phyloP scores from a whole-genome alignment of 176 grass and related monocot species.

The Rhynchospora breviuscula region DNA sequence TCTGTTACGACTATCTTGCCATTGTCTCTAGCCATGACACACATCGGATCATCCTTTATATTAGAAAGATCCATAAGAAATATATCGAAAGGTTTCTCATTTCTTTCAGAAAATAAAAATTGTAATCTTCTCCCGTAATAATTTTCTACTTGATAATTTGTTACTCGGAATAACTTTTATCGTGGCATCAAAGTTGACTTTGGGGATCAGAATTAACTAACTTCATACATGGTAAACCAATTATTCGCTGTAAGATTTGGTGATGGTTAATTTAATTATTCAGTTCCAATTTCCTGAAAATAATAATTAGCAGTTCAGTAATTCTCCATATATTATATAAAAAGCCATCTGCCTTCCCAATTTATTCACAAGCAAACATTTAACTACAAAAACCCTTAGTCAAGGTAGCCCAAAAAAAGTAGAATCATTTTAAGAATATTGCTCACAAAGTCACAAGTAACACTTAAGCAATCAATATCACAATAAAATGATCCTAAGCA shows the following conservation, averaged over 20 bases:
- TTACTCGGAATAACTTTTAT: not conserved
- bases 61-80: not conserved
- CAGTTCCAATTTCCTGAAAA: not conserved
- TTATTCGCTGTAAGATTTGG: not conserved
- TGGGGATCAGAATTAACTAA: not conserved
- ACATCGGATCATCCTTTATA: slow-evolving; percentile 61
- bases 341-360: not conserved
- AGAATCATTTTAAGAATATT: not conserved
- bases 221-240: not conserved
- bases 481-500: not conserved
- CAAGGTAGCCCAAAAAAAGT: not conserved
- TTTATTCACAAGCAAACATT: not conserved
- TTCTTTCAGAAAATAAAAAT: not conserved
- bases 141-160: not conserved
- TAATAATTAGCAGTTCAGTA: not conserved
- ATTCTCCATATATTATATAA: not conserved
- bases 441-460: too few species aligned
- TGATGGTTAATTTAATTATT: not conserved
- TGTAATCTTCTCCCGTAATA: not conserved
- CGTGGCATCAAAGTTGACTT: not conserved
- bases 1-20: slow-evolving; percentile 64
- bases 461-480: not conserved
- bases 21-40: slow-evolving; percentile 54
- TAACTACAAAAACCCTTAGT: not conserved
- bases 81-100: not conserved